Percentiles rank a stretch among this genome's conserved stretches.
phyloP scores from a whole-genome alignment of 164 flowering plant species.

The Tetrastigma voinierianum region DNA sequence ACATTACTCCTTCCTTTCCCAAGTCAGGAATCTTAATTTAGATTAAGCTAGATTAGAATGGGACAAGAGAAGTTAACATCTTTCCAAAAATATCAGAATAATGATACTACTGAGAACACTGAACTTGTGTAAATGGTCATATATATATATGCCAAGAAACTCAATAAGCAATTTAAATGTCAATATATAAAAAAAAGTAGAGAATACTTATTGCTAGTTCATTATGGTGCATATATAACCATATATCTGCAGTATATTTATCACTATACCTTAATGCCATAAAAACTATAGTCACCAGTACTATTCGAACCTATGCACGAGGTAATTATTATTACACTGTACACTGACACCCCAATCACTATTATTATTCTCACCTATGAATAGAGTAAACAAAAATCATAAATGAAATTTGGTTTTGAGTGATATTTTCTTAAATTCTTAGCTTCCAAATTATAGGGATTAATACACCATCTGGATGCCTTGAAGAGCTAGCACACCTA shows the following conservation, averaged over 20 bases:
- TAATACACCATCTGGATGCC: background rate
- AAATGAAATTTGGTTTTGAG: slow-evolving; percentile 9
- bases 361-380: slow-evolving; percentile 24
- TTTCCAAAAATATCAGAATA: no score
- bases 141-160: no score
- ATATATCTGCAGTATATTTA: slow-evolving; percentile 3
- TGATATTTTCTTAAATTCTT: slow-evolving; percentile 12
- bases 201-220: no score
- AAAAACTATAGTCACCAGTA: slow-evolving; percentile 12
- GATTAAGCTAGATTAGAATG: no score
- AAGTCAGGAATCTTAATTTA: no score
- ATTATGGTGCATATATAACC: no score
- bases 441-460: slow-evolving; percentile 1
- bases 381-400: slow-evolving; percentile 20
- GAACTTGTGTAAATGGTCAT: no score
- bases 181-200: no score
- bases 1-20: no score
- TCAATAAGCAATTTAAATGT: no score
- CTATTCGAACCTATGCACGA: slow-evolving; percentile 12
- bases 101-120: no score
- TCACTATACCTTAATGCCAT: background rate
- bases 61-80: no score
- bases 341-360: slow-evolving; percentile 17
- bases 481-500: slow-evolving; percentile 8
- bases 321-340: slow-evolving; percentile 20